A percentile compares a stretch with the other conserved stretches of the same genome.
phyloP scores from a whole-genome alignment of 2,329 filamentous ascomycete genomes.

The Grosmannia serpens region DNA sequence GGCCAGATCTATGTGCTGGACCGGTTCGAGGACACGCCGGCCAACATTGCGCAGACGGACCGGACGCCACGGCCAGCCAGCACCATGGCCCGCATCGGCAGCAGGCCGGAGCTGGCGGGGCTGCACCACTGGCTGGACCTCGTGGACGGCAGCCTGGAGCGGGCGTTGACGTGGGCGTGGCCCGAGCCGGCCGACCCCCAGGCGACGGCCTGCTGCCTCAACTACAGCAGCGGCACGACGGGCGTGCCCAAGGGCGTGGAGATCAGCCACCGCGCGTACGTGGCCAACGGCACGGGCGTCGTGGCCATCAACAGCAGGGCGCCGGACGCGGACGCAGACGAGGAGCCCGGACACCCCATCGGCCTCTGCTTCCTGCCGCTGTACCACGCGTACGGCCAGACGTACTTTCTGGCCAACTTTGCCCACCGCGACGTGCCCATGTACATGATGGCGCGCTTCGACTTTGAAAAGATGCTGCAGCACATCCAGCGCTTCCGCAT shows the following conservation, averaged over 20 bases:
- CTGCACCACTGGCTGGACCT: conserved; percentile 56
- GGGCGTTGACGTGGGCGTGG: conserved; percentile 53
- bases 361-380: conserved; percentile 62
- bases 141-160: conserved; percentile 31
- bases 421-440: conserved; percentile 48
- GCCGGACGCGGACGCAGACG: conserved; percentile 32
- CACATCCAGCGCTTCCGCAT: conserved; percentile 58
- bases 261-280: conserved; percentile 66
- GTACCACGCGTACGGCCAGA: conserved; percentile 66
- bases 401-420: conserved; percentile 51
- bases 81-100: conserved; percentile 8
- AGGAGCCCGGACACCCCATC: conserved; percentile 25
- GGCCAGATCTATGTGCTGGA: conserved; percentile 56
- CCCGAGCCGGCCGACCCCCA: conserved; percentile 38
- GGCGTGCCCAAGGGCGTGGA: conserved; percentile 76
- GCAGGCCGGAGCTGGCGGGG: conserved; percentile 7
- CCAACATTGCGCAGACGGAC: conserved; percentile 7
- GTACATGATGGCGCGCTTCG: conserved; percentile 70
- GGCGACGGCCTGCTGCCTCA: conserved; percentile 52
- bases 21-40: conserved; percentile 27
- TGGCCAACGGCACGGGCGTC: conserved; percentile 56
- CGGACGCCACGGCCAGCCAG: conserved; percentile 7
- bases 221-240: conserved; percentile 71
- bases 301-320: conserved; percentile 26
- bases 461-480: conserved; percentile 60